These are phyloP conservation scores for Hygrophila difformis DNA, from an alignment of 257 asterid species.

Conservation along the genomic window DNA sequence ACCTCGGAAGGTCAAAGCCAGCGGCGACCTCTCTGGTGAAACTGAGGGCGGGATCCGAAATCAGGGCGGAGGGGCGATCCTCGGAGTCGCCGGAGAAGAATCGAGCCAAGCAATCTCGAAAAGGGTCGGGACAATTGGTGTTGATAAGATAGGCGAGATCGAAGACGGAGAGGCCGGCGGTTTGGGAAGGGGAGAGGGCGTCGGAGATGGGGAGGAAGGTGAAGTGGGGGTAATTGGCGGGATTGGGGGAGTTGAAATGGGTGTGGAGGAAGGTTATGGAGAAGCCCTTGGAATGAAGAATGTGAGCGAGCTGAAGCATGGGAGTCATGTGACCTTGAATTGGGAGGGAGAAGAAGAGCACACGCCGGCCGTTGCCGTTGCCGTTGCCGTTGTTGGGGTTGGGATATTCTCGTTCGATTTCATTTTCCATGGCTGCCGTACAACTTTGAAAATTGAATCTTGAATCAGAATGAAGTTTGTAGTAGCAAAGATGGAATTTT, in stretches of 20 bases:
- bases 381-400: not conserved
- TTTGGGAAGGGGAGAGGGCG: slow-evolving; percentile 2
- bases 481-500: no score
- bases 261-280: slow-evolving; percentile 22
- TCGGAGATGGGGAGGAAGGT: slow-evolving; percentile 14
- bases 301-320: slow-evolving; percentile 25
- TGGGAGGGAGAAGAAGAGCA: slow-evolving; percentile 14
- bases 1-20: slow-evolving; percentile 23
- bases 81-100: not conserved
- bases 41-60: slow-evolving; percentile 15
- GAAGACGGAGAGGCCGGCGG: not conserved
- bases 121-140: slow-evolving; percentile 11
- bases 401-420: not conserved
- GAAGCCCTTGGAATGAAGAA: slow-evolving; percentile 20
- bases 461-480: no score
- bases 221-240: slow-evolving; percentile 17
- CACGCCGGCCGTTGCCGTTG: not conserved
- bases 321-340: slow-evolving; percentile 32
- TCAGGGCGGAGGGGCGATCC: slow-evolving; percentile 7
- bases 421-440: not conserved
- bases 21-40: slow-evolving; percentile 18
- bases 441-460: no score
- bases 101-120: slow-evolving; percentile 4
- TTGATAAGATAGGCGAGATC: slow-evolving; percentile 12
- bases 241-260: slow-evolving; percentile 16